phyloP scores from a whole-genome alignment of 176 grass and related monocot genomes.

The Carex pumila region DNA sequence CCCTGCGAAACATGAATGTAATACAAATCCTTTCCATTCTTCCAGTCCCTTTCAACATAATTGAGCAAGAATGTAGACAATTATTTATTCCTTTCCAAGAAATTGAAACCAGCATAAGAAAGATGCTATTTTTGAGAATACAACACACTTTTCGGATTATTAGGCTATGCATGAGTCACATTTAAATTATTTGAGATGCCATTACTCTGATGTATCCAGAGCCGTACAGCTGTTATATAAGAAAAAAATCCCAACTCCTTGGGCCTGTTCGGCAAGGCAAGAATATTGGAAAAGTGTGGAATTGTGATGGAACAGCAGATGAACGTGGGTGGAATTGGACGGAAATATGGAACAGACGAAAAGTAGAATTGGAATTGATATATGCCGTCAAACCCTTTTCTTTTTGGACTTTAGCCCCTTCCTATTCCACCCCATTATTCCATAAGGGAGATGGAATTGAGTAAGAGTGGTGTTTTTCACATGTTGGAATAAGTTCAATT shows the following conservation, averaged over 20 bases:
- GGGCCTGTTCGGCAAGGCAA: no score
- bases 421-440: no score
- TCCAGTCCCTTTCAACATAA: neutral
- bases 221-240: neutral
- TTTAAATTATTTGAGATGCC: neutral
- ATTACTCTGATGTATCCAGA: neutral
- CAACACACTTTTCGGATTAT: neutral
- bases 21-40: neutral
- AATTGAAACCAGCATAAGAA: neutral
- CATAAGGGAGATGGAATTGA: no score
- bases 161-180: neutral
- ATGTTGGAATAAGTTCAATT: no score
- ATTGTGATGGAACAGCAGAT: no score
- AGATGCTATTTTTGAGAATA: neutral
- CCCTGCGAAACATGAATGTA: neutral
- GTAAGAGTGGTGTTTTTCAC: no score
- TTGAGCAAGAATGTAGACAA: neutral
- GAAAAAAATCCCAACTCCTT: neutral
- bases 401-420: no score
- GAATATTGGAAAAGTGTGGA: no score
- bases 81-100: neutral
- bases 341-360: no score
- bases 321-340: no score
- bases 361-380: no score
- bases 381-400: no score